phyloP scores from a whole-genome alignment of 2,329 filamentous ascomycete species.

The Xylaria sp. region DNA sequence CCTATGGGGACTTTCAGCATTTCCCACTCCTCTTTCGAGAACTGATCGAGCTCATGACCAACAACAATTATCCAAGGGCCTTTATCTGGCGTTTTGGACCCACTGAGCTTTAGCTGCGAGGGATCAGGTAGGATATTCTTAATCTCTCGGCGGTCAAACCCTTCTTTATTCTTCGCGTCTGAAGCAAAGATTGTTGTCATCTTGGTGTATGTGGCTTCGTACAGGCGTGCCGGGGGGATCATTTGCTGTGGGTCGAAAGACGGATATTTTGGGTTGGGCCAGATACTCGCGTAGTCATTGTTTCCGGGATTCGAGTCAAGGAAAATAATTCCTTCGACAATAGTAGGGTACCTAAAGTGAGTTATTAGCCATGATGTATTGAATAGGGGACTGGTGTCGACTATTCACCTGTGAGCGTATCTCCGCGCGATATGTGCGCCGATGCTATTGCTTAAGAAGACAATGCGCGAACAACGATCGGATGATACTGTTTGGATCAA shows the following conservation, averaged over 20 bases:
- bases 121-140: conserved; percentile 36
- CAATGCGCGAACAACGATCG: conserved; percentile 28
- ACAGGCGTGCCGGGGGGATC: conserved; percentile 37
- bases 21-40: conserved; percentile 39
- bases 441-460: conserved; percentile 41
- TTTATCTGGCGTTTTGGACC: conserved; percentile 29
- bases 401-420: conserved; percentile 37
- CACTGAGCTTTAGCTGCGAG: conserved; percentile 37
- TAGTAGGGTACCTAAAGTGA: conserved; percentile 30
- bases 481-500: conserved; percentile 33
- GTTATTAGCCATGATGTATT: conserved; percentile 2
- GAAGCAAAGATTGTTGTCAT: conserved; percentile 39
- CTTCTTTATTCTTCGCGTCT: conserved; percentile 38
- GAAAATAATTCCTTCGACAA: conserved; percentile 38
- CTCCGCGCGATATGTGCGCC: conserved; percentile 40
- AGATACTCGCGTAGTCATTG: conserved; percentile 38
- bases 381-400: not conserved
- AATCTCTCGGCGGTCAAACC: conserved; percentile 37
- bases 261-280: conserved; percentile 37
- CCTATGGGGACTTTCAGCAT: conserved; percentile 41
- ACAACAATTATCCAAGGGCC: conserved; percentile 40
- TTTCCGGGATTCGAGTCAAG: conserved; percentile 44
- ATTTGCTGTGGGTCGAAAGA: conserved; percentile 35
- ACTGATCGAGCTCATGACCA: conserved; percentile 41
- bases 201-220: conserved; percentile 37